phyloP scores from a whole-genome alignment of 2,329 filamentous ascomycete species.

The Fusarium pseudonygamai region DNA sequence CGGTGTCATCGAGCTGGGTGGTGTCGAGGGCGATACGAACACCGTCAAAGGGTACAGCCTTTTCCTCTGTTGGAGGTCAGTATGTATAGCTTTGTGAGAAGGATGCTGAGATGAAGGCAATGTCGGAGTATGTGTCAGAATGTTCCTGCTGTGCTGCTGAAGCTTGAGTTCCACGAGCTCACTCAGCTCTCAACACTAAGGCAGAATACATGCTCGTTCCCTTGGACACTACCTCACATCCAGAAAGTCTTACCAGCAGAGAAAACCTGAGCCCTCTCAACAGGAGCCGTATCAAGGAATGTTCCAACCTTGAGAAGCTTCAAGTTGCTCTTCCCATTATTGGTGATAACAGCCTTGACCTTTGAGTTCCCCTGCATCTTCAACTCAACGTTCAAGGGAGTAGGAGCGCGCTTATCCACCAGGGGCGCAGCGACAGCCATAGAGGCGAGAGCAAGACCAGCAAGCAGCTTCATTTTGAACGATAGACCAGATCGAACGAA shows the following conservation, averaged over 20 bases:
- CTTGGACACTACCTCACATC: not conserved
- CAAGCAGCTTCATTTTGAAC: conserved; percentile 43
- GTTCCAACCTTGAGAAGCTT: conserved; percentile 64
- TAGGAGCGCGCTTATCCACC: conserved; percentile 48
- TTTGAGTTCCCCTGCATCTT: conserved; percentile 61
- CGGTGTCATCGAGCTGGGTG: conserved; percentile 54
- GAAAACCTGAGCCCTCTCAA: conserved; percentile 64
- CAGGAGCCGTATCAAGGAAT: conserved; percentile 60
- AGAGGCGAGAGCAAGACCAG: conserved; percentile 41
- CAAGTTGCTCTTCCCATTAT: conserved; percentile 59
- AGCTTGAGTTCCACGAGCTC: not conserved
- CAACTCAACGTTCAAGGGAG: conserved; percentile 56
- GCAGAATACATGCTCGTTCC: not conserved
- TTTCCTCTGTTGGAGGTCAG: conserved; percentile 42
- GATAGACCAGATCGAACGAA: conserved; percentile 27
- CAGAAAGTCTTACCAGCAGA: conserved; percentile 50
- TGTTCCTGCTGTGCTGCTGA: not conserved
- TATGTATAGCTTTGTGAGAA: too few relatives aligned
- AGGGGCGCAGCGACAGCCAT: conserved; percentile 40
- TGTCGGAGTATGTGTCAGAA: not conserved
- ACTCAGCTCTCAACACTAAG: not conserved
- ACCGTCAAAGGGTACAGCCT: conserved; percentile 61
- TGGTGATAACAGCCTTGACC: conserved; percentile 63
- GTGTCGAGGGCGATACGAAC: conserved; percentile 61
- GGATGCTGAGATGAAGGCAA: not conserved